Evolutionary conservation across 805 yeast genomes (phyloP), one percentile per base, ranked within the genome.

Genomic region (Pichia cabralensis): DNA sequence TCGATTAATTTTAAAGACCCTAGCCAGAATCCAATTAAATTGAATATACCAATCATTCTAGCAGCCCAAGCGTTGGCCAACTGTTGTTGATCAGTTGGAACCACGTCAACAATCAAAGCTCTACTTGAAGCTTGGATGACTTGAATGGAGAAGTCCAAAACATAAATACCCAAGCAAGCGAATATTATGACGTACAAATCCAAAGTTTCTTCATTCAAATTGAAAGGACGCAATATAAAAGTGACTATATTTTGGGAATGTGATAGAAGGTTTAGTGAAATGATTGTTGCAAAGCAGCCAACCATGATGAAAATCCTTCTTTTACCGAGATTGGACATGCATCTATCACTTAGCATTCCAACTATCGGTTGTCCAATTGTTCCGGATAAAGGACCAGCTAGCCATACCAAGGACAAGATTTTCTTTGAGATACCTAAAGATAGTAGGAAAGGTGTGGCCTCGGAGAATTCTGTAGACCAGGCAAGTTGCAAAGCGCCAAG

Each of bases 61-160:
- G 80, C 78, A 1, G 80, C 81, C 78, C 77, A 71, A 1, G 79
- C 80, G 48, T 74, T 75, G 8, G 79, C 76, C 5, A 57, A 46
- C 35, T 68, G 71, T 44, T 76, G 81, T 43, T 72, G 80, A 33
- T 59, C 52, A 1, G 72, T 61, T 5, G 77, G 71, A 7, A 74
- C 73, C 41, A 71, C 69, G 46, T 75, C 82, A 16, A 75, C 79
- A 21, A 75, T 71, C 26, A 73, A 61, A 0, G 82, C 80, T 10
- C 82, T 59, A 8, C 73, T 56, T 6, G 76, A 64, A 1, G 81
- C 79, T 44, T 74, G 80, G 34, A 76, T 75, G 3, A 65, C 68
- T 38, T 67, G 67, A 24, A 76, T 71, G 6, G 78, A 67, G 36
- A 76, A 70, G 45, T 76, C 81, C 29, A 73, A 48, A 4, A 68